Evolutionary conservation across 177 flowering plant species (phyloP), one percentile per base, ranked within the genome.

Genomic region (Telopea speciosissima): DNA sequence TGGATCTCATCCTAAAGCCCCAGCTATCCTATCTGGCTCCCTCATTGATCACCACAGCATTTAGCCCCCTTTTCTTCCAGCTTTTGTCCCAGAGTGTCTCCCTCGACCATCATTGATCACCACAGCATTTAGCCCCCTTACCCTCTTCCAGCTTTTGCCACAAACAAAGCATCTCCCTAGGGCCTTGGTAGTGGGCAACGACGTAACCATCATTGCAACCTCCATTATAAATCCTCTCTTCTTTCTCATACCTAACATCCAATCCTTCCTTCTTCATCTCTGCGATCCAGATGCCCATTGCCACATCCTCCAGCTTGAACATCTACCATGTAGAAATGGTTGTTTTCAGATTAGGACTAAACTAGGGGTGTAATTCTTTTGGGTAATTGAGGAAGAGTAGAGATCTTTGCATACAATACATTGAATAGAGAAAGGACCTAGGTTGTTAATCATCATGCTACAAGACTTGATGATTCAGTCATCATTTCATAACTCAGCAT

Each of bases 301-400:
- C 98, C 49, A 96, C 99, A 75, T 96, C 99, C 83, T 96, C 99
- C 68, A 96, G 84, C 84, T 96, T 96, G 73, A 96, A 96, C 90
- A 96, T 90, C 99, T 96, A 90, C 66, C 23, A 66, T 8, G n/a
- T 56, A 56, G n/a, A 16, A 3, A 12, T 45, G 54, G 54, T n/a
- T n/a, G n/a, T 31, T 52, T 62, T 61, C n/a, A 65, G 24, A 25
- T 36, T 13, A 52, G 52, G 8, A 31, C 2, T 31, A 24, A 58
- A 56, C 31, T 24, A 22, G 19, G 19, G 24, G 11, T 5, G 7
- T 1, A 22, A 58, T 0, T 23, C 21, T 21, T 12, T 9, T 45
- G 19, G 54, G 54, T 33, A 33, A 5, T 3, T 33, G 40, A 33
- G 40, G 40, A 33, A 33, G 40, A 33, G 40, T 33, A 7, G 40